Percentiles rank a stretch among this genome's conserved stretches.
Conservation (phyloP, 306 rosid species). For the Neltuma alba region DNA sequence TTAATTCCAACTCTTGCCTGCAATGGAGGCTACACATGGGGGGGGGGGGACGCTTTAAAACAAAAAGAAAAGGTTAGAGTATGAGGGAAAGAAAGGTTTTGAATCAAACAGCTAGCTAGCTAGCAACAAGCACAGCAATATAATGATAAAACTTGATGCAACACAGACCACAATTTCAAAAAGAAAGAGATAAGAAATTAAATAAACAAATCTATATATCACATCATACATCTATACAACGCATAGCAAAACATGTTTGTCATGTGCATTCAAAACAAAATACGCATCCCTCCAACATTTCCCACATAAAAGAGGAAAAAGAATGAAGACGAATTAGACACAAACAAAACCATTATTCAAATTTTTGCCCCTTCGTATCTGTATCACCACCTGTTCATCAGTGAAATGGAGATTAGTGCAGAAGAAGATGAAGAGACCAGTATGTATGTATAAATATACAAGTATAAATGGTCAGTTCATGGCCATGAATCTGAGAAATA, state of each 20-base stretch:
- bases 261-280: constrained; percentile 19
- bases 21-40: constrained; percentile 43
- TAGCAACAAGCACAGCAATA: neutral
- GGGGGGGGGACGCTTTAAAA: constrained; percentile 29
- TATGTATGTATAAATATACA: neutral
- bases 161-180: constrained; percentile 9
- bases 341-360: neutral
- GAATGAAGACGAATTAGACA: neutral
- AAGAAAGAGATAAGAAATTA: neutral
- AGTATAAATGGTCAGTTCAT: neutral
- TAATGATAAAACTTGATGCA: constrained; percentile 27
- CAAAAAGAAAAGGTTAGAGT: constrained; percentile 21
- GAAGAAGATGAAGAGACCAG: neutral
- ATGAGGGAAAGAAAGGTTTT: neutral
- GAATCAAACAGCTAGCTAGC: neutral
- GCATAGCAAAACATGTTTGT: constrained; percentile 8
- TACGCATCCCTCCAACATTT: neutral
- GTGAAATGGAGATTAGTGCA: neutral
- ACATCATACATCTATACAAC: neutral
- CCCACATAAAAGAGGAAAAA: neutral
- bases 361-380: neutral
- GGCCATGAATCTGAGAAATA: neutral
- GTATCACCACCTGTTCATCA: neutral
- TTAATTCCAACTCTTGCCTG: constrained; percentile 37
- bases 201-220: neutral